Conservation (phyloP, 768 basidiomycete species). For the Dendrothele bispora region DNA sequence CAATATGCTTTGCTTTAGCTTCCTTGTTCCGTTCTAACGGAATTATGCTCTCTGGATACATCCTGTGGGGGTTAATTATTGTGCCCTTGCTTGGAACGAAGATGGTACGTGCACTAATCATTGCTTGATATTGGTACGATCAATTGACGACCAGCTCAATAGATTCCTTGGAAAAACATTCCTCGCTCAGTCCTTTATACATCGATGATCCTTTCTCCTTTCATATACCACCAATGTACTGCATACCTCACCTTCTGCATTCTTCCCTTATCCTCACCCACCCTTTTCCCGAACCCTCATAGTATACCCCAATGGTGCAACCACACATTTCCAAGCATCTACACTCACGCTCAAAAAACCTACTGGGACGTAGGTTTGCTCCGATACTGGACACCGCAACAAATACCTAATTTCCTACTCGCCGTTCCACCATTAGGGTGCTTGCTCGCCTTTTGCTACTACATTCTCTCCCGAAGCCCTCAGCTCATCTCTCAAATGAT, state of each 20-base stretch:
- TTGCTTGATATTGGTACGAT: not conserved
- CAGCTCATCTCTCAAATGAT: slow-evolving; percentile 28
- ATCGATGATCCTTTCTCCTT: slow-evolving; percentile 58
- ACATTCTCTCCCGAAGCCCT: no score
- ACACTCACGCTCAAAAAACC: slow-evolving; percentile 73
- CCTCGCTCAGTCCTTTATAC: slow-evolving; percentile 41
- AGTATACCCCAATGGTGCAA: slow-evolving; percentile 65
- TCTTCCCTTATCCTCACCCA: slow-evolving; percentile 14
- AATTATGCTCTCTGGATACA: slow-evolving; percentile 71
- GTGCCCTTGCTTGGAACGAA: slow-evolving; percentile 45
- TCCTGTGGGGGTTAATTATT: slow-evolving; percentile 70
- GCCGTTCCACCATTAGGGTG: slow-evolving; percentile 63
- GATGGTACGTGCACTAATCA: slow-evolving; percentile 26
- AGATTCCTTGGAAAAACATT: slow-evolving; percentile 35
- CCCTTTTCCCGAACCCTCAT: no score
- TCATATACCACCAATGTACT: slow-evolving; percentile 65
- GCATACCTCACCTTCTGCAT: slow-evolving; percentile 79
- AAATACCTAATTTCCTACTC: slow-evolving; percentile 88
- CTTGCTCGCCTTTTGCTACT: no score
- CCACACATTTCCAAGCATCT: slow-evolving; percentile 62
- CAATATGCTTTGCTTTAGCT: slow-evolving; percentile 64
- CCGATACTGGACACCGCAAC: slow-evolving; percentile 79
- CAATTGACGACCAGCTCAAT: slow-evolving; percentile 1
- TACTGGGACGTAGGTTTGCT: slow-evolving; percentile 92
- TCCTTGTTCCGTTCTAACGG: slow-evolving; percentile 77